These are phyloP conservation scores for Hydrangea macrophylla DNA, from an alignment of 148 eudicot genomes.

Conservation along the genomic window DNA sequence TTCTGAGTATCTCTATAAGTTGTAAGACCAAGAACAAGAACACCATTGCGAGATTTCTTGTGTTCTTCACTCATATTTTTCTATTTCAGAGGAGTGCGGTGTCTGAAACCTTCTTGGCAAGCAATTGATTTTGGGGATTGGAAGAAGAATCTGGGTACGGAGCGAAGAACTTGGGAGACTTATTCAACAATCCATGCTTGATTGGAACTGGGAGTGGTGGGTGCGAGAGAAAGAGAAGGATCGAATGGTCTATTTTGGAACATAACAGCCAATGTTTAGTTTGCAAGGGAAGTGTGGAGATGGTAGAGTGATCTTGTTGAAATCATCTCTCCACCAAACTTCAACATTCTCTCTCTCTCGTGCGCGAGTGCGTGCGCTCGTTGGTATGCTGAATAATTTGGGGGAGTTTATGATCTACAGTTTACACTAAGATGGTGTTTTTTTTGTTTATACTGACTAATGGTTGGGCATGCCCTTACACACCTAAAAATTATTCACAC, in stretches of 20 bases:
- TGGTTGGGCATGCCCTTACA: too few species aligned
- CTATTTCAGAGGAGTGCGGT: slow-evolving; percentile 65
- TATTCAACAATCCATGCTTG: slow-evolving; percentile 42
- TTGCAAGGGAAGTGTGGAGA: slow-evolving; percentile 28
- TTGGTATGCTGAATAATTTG: too few species aligned
- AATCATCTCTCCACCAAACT: slow-evolving; percentile 22
- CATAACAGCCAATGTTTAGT: slow-evolving; percentile 45
- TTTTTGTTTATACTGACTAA: too few species aligned
- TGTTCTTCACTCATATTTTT: slow-evolving; percentile 46
- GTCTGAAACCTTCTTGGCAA: slow-evolving; percentile 53
- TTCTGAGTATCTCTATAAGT: slow-evolving; percentile 55
- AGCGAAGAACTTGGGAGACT: slow-evolving; percentile 53
- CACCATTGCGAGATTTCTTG: slow-evolving; percentile 34
- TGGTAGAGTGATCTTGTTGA: slow-evolving; percentile 25
- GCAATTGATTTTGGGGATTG: slow-evolving; percentile 63
- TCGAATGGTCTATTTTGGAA: slow-evolving; percentile 50
- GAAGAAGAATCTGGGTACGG: slow-evolving; percentile 59
- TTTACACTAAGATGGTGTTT: too few species aligned
- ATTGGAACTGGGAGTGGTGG: background rate
- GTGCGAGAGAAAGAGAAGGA: slow-evolving; percentile 20
- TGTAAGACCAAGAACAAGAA: slow-evolving; percentile 62
- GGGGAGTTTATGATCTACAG: too few species aligned
- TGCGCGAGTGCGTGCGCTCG: too few species aligned
- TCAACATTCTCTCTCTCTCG: too few species aligned
- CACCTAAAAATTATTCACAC: too few species aligned